Percentiles rank a stretch among this genome's conserved stretches.
phyloP scores from a whole-genome alignment of 495 filamentous ascomycete genomes.

The Penicillium fimorum region DNA sequence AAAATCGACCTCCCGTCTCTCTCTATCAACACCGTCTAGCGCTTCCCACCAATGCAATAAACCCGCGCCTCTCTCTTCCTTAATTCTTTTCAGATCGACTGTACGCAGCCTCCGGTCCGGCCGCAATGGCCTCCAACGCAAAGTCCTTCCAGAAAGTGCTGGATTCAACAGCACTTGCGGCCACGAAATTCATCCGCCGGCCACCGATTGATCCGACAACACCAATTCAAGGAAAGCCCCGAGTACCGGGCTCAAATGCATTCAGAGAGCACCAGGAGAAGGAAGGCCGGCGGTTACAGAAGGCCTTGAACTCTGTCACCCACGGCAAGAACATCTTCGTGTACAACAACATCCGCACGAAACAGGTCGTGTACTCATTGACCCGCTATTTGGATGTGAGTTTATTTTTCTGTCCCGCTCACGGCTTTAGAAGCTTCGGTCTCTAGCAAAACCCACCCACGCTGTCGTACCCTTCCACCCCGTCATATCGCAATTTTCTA shows the following conservation, averaged over 20 bases:
- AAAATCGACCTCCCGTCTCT: constrained; percentile 33
- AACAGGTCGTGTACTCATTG: constrained; percentile 81
- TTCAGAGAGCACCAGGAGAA: constrained; percentile 38
- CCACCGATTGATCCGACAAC: constrained; percentile 39
- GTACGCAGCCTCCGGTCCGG: constrained; percentile 18
- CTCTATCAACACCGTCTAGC: constrained; percentile 16
- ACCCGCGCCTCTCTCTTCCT: neutral
- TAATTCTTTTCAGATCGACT: constrained; percentile 9
- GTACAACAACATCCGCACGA: constrained; percentile 75
- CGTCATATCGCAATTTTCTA: constrained; percentile 8
- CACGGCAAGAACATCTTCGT: constrained; percentile 76
- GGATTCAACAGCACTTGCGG: constrained; percentile 46
- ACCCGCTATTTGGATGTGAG: constrained; percentile 66
- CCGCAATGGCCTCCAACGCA: constrained; percentile 44
- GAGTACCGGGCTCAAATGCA: constrained; percentile 43
- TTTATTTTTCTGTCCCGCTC: neutral
- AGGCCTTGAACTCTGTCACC: constrained; percentile 46
- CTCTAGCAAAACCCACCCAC: neutral
- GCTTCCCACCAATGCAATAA: constrained; percentile 21
- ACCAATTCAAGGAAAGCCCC: constrained; percentile 41
- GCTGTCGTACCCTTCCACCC: neutral
- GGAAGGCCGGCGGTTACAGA: constrained; percentile 44
- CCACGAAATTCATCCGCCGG: constrained; percentile 41
- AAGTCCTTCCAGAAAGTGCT: constrained; percentile 43
- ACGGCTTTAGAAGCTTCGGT: neutral